Evolutionary conservation across 495 filamentous ascomycete genomes (phyloP), one percentile per base, ranked within the genome.

Genomic region (Aspergillus carlsbadensis): DNA sequence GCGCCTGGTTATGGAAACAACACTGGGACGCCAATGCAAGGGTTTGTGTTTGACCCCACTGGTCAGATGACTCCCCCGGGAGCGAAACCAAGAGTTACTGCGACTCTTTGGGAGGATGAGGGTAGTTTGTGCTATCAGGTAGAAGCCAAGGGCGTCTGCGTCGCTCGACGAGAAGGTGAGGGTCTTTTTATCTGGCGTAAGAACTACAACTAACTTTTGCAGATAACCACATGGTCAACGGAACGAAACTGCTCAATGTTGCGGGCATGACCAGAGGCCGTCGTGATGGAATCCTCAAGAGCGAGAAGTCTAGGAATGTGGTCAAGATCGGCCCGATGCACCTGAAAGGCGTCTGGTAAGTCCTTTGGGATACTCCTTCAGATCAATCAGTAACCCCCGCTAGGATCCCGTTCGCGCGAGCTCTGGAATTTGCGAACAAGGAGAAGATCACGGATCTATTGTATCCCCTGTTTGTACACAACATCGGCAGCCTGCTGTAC

Each of bases 191-290:
- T 34, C 31, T 22, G 7, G 8, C 13, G 20, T 10, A n/a, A 2
- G 24, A 14, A 5, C 21, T 17, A 13, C 31, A 15, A 22, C 42
- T 52, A 41, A 41, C n/a, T n/a, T 39, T 22, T 15, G n/a, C 65
- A 96, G 94, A 98, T 63, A 98, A 98, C 69, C 89, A 95, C 64
- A 96, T 98, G 92, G 96, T 98, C 72, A 98, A 98, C 64, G 94
- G 94, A 8, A 98, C 94, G 4, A 98, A 98, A 70, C 75, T 98
- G 49, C 77, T 98, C 44, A 98, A 98, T 59, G 94, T 98, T 17
- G 94, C 94, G 17, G 93, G 94, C 2, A 98, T 98, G 94, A 98
- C 94, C 24, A 83, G 94, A 62, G 94, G 94, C 37, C 88, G 94
- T 48, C 85, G 94, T 65, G 94, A 98, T 68, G 94, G 94, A 41